Percentiles rank a stretch among this genome's conserved stretches.
Evolutionary conservation across 2,329 filamentous ascomycete species (phyloP).

Genomic region (Colletotrichum endophyticum): DNA sequence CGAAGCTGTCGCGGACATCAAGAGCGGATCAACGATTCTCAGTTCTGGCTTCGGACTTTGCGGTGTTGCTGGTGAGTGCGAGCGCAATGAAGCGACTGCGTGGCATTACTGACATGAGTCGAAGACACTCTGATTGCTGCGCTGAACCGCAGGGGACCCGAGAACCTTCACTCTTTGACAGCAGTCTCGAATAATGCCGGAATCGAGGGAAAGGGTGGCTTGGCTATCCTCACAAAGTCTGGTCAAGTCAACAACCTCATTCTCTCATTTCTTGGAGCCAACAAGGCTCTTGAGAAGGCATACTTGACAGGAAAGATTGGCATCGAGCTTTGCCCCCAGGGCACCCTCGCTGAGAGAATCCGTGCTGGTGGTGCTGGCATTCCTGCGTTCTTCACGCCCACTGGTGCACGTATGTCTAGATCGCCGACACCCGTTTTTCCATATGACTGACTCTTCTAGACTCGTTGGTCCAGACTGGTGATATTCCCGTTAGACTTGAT

Average conservation of each 20-base stretch:
- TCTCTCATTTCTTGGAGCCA: slow-evolving; percentile 77
- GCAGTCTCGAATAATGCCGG: slow-evolving; percentile 85
- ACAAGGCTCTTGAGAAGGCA: slow-evolving; percentile 76
- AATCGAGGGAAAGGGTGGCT: slow-evolving; percentile 68
- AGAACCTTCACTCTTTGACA: slow-evolving; percentile 70
- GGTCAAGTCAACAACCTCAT: slow-evolving; percentile 77
- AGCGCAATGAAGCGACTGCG: background rate
- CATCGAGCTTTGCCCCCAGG: slow-evolving; percentile 78
- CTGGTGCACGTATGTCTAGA: slow-evolving; percentile 63
- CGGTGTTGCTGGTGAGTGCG: slow-evolving; percentile 67
- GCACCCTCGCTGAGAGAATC: slow-evolving; percentile 74
- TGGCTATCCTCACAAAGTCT: slow-evolving; percentile 70
- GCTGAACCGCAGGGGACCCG: slow-evolving; percentile 63
- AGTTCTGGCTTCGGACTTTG: slow-evolving; percentile 85
- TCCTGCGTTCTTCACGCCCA: slow-evolving; percentile 81
- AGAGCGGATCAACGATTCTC: slow-evolving; percentile 72
- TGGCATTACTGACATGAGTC: background rate
- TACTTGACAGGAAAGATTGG: slow-evolving; percentile 77
- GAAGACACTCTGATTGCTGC: slow-evolving; percentile 74
- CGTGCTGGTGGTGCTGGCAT: slow-evolving; percentile 78
- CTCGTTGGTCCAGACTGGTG: slow-evolving; percentile 70
- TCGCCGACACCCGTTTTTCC: rapidly evolving
- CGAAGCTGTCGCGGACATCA: slow-evolving; percentile 72
- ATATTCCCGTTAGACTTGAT: slow-evolving; percentile 69
- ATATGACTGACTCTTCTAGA: slow-evolving; percentile 37